Evolutionary conservation across 139 green algal species (phyloP).

Genomic region (Spirogloea muscicola): DNA sequence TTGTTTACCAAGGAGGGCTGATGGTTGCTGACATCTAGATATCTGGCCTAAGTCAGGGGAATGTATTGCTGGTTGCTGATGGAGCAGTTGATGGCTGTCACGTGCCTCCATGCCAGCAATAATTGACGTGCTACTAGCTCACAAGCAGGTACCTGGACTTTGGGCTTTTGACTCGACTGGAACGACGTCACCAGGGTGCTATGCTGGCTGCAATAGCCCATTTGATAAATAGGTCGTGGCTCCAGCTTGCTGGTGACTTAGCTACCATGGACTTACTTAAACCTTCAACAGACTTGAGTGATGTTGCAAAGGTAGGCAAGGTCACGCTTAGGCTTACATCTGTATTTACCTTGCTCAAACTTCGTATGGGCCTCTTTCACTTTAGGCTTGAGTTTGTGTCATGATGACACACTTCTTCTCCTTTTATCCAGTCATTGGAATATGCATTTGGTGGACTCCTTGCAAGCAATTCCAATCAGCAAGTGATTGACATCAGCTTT

Average conservation of each 20-base stretch:
- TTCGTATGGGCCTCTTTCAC: too few species aligned
- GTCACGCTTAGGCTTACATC: too few species aligned
- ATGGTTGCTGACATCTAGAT: not conserved
- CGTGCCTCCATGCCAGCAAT: not conserved
- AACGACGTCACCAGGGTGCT: constrained; percentile 39
- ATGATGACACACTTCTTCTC: too few species aligned
- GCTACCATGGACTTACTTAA: constrained; percentile 59
- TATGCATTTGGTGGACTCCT: too few species aligned
- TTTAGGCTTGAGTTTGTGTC: too few species aligned
- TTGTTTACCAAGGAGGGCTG: not conserved
- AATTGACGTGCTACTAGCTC: not conserved
- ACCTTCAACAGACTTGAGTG: constrained; percentile 40
- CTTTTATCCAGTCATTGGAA: too few species aligned
- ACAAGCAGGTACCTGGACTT: constrained; percentile 54
- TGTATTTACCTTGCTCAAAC: too few species aligned
- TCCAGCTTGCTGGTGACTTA: constrained; percentile 55
- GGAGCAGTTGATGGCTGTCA: not conserved
- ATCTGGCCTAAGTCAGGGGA: not conserved
- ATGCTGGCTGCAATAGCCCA: constrained; percentile 64
- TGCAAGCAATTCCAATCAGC: too few species aligned
- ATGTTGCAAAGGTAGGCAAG: constrained; percentile 15
- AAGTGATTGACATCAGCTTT: too few species aligned
- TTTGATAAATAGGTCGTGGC: constrained; percentile 54
- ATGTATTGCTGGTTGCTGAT: not conserved
- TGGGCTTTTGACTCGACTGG: constrained; percentile 56